Base-by-base conservation (phyloP, 257 asterid genomes). In the Solanum appendiculatum region DNA sequence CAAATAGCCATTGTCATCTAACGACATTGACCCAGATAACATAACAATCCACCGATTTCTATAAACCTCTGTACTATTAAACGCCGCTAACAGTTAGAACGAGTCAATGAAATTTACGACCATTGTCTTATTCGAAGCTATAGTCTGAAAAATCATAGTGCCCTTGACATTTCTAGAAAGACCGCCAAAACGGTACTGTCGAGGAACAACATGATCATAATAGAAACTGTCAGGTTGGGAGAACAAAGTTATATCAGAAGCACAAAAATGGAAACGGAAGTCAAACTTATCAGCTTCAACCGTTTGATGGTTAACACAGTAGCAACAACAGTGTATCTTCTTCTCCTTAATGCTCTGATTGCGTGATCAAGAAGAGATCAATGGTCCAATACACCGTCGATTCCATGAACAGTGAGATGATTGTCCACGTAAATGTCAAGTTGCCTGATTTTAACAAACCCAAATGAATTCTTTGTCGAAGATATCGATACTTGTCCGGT, bases 171-270 rank as follows among this genome's bases (percentile, higher is more conserved):
- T 36, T 5, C 86, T 91, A 29, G 54, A 70, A 0, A 92, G 84
- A 83, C 86, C 91, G 1, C 51, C 29, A 1, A 93, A 88, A 85
- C 88, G 94, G 54, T 83, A 93, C 27, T 95, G 93, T 34, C 44
- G 25, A 2, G 95, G 95, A 29, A 95, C 77, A 85, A 93, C 93
- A 78, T 95, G 96, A 56, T 95, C 90, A 91, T 88, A 94, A 31
- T 85, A 89, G 91, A 92, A 95, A 25, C 96, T 3, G 3, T 33
- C 34, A 33, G 34, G 34, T 33, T 33, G 34, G 2, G 34, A 33
- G 34, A 33, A 33, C 34, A 33, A 33, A 33, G 34, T 3, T 33
- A 33, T 33, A 33, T 33, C 94, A 95, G 90, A 60, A 93, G 94
- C 25, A 93, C 96, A 74, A 94, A 92, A 33, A 95, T 82, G 14